Evolutionary conservation across 768 basidiomycete species (phyloP).

Genomic region (Royoungia palumana): DNA sequence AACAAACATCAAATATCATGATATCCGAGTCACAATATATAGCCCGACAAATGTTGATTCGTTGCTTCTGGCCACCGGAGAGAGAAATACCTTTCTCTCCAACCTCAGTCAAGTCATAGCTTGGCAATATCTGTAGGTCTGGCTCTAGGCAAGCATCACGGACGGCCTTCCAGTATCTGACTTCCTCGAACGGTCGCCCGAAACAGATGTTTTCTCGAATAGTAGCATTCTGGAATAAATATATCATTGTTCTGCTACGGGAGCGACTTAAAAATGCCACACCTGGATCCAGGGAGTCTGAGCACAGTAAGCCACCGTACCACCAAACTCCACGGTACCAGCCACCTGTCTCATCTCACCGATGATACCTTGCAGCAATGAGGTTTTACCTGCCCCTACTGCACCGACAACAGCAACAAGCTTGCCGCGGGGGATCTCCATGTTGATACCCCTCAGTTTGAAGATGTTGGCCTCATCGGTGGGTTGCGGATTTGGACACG

Average conservation of each 20-base stretch:
- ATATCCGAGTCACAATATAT: slow-evolving; percentile 86
- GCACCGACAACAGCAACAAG: slow-evolving; percentile 84
- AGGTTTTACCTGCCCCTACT: slow-evolving; percentile 56
- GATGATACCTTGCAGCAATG: slow-evolving; percentile 68
- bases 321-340: slow-evolving; percentile 71
- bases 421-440: slow-evolving; percentile 71
- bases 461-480: slow-evolving; percentile 46
- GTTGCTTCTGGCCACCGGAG: slow-evolving; percentile 79
- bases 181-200: slow-evolving; percentile 76
- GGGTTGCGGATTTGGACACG: slow-evolving; percentile 24
- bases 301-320: slow-evolving; percentile 75
- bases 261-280: not conserved
- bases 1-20: slow-evolving; percentile 69
- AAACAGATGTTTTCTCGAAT: slow-evolving; percentile 89
- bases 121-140: slow-evolving; percentile 72
- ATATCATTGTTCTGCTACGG: not conserved
- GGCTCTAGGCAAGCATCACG: slow-evolving; percentile 74
- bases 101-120: slow-evolving; percentile 82
- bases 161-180: slow-evolving; percentile 79
- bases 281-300: slow-evolving; percentile 92
- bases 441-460: slow-evolving; percentile 57
- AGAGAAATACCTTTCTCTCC: slow-evolving; percentile 87
- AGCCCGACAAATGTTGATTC: slow-evolving; percentile 81
- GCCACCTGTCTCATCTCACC: slow-evolving; percentile 77
- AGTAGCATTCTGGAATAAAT: slow-evolving; percentile 59